Base-by-base conservation (phyloP, 768 basidiomycete genomes). In the Tylopilus sp. region DNA sequence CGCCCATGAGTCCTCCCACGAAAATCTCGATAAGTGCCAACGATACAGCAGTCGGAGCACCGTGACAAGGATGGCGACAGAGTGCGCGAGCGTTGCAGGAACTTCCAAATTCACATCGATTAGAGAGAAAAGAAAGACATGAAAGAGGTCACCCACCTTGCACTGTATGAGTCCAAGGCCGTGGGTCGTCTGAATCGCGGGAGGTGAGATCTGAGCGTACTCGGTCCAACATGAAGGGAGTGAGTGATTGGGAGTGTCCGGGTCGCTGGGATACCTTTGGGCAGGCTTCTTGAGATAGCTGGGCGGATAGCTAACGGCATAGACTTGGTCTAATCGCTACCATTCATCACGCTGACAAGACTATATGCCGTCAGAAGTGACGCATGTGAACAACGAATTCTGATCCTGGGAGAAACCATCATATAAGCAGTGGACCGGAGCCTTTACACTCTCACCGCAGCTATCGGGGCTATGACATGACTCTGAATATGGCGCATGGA, bases 1-100 rank as follows among this genome's bases (percentile, higher is more conserved):
- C 6, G 66, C 66, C 66, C 66, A 69, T 29, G 53, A 37, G 30
- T 67, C 66, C 22, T 67, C 66, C 66, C 66, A 69, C 54, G 60
- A 58, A 50, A 65, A 60, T 24, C 25, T 58, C 16, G 52, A 49
- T 25, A 58, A 45, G 36, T 30, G 37, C 48, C 54, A 63, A 37
- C 67, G 67, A 38, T 69, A 57, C 16, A 52, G 21, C 8, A 67
- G 52, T 38, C 66, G 57, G 24, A 58, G 51, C 4, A 37, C 25
- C 7, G 66, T 67, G 14, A 42, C n/a, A 16, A 56, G 28, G 14
- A 69, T 67, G 22, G 56, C 62, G 4, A 64, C 14, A 14, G 13
- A 29, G 41, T 67, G 60, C 7, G 24, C 43, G 36, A 51, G 7
- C 11, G 63, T 63, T 22, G 62, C 45, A 21, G 62, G 49, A 31